Base-by-base conservation (phyloP, 2,329 filamentous ascomycete species). In the Drechmeria coniospora region DNA sequence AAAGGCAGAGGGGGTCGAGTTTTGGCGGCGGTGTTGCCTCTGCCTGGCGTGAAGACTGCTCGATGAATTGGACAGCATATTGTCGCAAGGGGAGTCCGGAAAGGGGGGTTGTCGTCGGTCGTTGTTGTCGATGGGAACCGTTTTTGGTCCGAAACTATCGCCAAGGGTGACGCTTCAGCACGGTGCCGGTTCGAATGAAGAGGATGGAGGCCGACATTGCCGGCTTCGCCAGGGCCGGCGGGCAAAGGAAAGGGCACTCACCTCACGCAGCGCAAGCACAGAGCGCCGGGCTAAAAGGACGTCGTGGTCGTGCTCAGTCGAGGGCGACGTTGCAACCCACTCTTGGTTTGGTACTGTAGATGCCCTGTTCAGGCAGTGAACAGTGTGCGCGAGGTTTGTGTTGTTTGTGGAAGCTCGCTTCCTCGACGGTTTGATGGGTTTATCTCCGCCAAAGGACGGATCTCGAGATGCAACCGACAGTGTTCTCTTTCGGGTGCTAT, bases 221-320 rank as follows among this genome's bases (percentile, higher is more conserved):
- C n/a, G n/a, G n/a, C n/a, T n/a, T n/a, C n/a, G n/a, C n/a, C n/a
- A n/a, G n/a, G n/a, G n/a, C n/a, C n/a, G n/a, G n/a, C n/a, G n/a
- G n/a, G n/a, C n/a, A 21, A 20, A 17, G n/a, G 26, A 29, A 18
- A 9, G 3, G 8, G 15, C 15, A 15, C 59, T 42, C 53, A 83
- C 79, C 77, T 84, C 76, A 75, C 76, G 75, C 76, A 82, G 74
- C 68, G 74, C 75, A 78, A 80, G 74, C 75, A 57, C 73, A 74
- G 71, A 66, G 68, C 72, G 77, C 76, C 77, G 77, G 79, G 77
- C 74, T 65, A 59, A 44, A 47, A 39, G 37, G 49, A 44, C 40
- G 34, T 45, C 47, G 44, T 45, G 36, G 49, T 60, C 46, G 57
- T 57, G 46, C 55, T 63, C 64, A 68, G 60, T 59, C 55, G 53